These are phyloP conservation scores for Blastosporella zonata DNA, from an alignment of 1,284 basidiomycete genomes.

Conservation along the genomic window DNA sequence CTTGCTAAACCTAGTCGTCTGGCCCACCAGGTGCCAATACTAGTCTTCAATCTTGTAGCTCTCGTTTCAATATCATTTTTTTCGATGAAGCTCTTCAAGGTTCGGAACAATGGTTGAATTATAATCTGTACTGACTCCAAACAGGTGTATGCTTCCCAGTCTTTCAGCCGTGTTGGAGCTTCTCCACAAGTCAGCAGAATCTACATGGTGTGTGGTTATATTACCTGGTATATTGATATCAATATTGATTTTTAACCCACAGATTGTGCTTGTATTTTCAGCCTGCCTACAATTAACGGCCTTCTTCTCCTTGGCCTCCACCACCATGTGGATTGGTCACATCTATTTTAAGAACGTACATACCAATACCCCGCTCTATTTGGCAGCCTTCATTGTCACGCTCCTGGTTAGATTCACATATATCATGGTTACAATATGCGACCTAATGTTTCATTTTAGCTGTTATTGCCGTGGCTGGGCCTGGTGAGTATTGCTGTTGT, in stretches of 20 bases:
- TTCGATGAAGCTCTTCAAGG: conserved; percentile 39
- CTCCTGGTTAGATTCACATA: conserved; percentile 35
- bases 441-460: conserved; percentile 24
- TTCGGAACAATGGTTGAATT: conserved; percentile 17
- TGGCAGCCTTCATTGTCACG: conserved; percentile 39
- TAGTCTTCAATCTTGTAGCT: conserved; percentile 32
- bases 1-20: background rate
- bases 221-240: background rate
- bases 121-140: background rate
- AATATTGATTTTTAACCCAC: background rate
- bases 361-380: conserved; percentile 33
- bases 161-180: conserved; percentile 51
- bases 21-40: conserved; percentile 32
- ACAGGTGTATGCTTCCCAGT: conserved; percentile 47
- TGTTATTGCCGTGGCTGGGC: conserved; percentile 46
- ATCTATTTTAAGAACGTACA: conserved; percentile 36
- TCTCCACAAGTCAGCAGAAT: conserved; percentile 42
- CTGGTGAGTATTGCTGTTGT: conserved; percentile 30
- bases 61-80: conserved; percentile 33
- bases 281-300: conserved; percentile 48
- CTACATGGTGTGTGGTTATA: conserved; percentile 37
- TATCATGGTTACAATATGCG: background rate
- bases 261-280: conserved; percentile 49
- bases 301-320: conserved; percentile 49
- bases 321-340: conserved; percentile 52